phyloP scores from a whole-genome alignment of 176 grass and related monocot species.

The Oryza australiensis region DNA sequence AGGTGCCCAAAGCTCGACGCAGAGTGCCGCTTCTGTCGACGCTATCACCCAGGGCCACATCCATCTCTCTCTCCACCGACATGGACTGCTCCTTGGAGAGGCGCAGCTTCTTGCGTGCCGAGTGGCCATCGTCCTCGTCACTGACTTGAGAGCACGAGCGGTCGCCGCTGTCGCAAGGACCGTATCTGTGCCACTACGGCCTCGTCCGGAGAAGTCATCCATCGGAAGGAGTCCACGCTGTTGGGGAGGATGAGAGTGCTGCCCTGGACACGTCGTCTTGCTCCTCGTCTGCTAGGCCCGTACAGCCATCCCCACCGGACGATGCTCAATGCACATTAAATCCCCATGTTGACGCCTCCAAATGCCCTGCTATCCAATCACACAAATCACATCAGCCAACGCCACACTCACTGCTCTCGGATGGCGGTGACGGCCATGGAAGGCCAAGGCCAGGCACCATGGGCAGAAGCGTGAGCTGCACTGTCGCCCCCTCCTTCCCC shows the following conservation, averaged over 20 bases:
- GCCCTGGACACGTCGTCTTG: conserved; percentile 47
- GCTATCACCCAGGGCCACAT: no score
- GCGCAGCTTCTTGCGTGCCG: conserved; percentile 78
- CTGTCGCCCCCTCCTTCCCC: conserved; percentile 9
- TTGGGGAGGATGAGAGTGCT: conserved; percentile 74
- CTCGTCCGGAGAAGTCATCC: conserved; percentile 39
- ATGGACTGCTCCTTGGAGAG: conserved; percentile 91
- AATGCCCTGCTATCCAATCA: conserved; percentile 44
- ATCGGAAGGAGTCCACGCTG: conserved; percentile 53
- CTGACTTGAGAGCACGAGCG: conserved; percentile 58
- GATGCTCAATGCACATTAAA: conserved; percentile 78
- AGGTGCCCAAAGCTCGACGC: no score
- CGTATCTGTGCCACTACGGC: neutral
- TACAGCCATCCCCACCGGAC: neutral
- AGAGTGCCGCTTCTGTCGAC: no score
- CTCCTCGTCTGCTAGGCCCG: conserved; percentile 30
- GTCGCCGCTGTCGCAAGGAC: neutral
- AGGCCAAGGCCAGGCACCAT: conserved; percentile 42
- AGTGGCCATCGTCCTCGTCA: conserved; percentile 72
- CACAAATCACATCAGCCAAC: neutral
- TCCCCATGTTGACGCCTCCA: conserved; percentile 53
- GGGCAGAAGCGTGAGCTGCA: conserved; percentile 59
- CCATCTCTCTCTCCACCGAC: neutral
- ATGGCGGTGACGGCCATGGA: conserved; percentile 19
- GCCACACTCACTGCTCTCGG: conserved; percentile 41